Evolutionary conservation across 345 rosid species (phyloP), one percentile per base, ranked within the genome.

Genomic region (Anastatica hierochuntica): DNA sequence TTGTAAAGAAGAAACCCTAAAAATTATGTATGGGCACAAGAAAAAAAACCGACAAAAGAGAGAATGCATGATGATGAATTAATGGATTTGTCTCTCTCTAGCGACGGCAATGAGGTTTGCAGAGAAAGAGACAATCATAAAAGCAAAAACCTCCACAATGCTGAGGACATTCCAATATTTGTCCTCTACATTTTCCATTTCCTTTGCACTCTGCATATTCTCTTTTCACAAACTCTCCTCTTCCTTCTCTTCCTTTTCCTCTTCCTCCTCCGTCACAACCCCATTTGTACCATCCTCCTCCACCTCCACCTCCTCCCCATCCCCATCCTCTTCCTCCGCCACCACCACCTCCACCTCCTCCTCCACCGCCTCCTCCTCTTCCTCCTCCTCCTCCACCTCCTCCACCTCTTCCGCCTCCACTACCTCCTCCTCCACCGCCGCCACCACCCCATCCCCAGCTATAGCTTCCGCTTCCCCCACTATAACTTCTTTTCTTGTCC

Each of bases 101-200:
- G 8, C 73, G 76, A 33, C 74, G 75, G 17, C 86, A 83, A 53
- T 76, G 86, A 31, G 90, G 82, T 68, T 78, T 80, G 77, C 90
- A 83, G 56, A 76, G 74, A 8, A 65, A 62, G 18, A 68, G 74
- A 58, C 90, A 83, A 47, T 80, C 90, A 15, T 80, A 83, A 47
- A 83, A 80, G 63, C 82, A 83, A 66, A 78, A 77, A 4, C 86
- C 84, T 12, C 77, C 80, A 26, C 90, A 80, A 39, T 80, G 90
- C 27, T 74, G 79, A 26, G 90, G 86, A 31, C 90, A 83, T 40
- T 74, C 82, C 59, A 83, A 63, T 60, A 49, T 72, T 77, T 61
- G 76, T 14, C 86, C 76, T 43, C 45, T 56, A 47, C 86, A 83
- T 44, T 78, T 74, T 58, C 88, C 85, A 23, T 18, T 59, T 26